Base-by-base conservation (phyloP, 192 early-diverging fungal species). In the Paraglomus brasilianum region DNA sequence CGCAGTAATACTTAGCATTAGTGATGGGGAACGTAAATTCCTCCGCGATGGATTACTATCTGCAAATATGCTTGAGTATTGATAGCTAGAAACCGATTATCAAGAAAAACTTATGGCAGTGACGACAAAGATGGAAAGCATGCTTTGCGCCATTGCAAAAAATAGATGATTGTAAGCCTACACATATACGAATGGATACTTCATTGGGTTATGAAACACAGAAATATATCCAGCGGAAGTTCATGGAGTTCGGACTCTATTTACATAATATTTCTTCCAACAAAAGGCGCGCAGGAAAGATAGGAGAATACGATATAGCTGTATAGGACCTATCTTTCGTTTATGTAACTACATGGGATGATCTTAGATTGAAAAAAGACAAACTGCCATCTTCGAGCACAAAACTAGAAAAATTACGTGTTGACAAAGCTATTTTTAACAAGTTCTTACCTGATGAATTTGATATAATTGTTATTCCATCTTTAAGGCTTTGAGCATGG, bases 361-460 rank as follows among this genome's bases (percentile, higher is more conserved):
- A 52, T 52, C 50, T 52, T 22, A 15, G n/a, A 52, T 52, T 22
- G 24, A 52, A 52, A 52, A 52, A 52, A 15, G 50, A 52, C 24
- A 52, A 52, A 52, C 50, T 52, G 50, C 17, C 51, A 52, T 52
- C 51, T 52, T 52, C 51, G 24, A 52, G 8, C 51, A 21, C 2
- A 15, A 52, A 52, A 52, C n/a, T n/a, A 13, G 24, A 52, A 22
- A 52, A 52, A 52, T 13, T 52, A 52, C 51, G 0, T 2, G 10
- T 52, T 52, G 51, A 52, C 51, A 52, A 15, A 52, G 51, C 51
- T 52, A 22, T 52, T 52, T 52, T 52, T 52, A n/a, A 2, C 51
- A 15, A 52, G 7, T 52, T 8, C 51, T 21, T 8, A n/a, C n/a
- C 24, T n/a, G 24, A 52, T 21, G n/a, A 21, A n/a, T 8, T 52